Base-by-base conservation (phyloP, 352 stramenopile genomes). In the Phytophthora lateralis region DNA sequence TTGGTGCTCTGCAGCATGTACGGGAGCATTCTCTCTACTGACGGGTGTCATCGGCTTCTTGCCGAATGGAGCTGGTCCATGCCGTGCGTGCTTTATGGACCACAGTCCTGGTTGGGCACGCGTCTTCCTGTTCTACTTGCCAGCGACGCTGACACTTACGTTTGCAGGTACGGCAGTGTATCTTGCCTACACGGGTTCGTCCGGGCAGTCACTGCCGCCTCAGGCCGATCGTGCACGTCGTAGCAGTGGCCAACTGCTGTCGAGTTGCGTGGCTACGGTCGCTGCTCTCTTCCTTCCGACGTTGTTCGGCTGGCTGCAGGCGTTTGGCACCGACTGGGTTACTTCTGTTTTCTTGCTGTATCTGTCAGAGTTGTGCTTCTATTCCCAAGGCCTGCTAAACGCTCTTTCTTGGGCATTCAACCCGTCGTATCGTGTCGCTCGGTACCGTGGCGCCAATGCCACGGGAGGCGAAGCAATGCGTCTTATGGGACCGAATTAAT, bases 41-140 rank as follows among this genome's bases (percentile, higher is more conserved):
- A 85, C 73, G 1, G 75, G 80, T 26, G 77, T 89, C 11, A 78
- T 93, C 44, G 85, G 85, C 27, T 90, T 90, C 52, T 45, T 91
- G 4, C 85, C 85, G 0, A 79, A 90, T 46, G 63, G 70, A 11
- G 69, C 86, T 17, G 82, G 82, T 0, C 81, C 82, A 3, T 88
- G 79, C 51, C 73, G 73, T 47, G 46, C 67, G 1, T 89, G 79
- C 41, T 89, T 78, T 37, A 62, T 77, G 10, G 75, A 66, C 12
- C 74, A 82, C 54, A 88, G 66, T n/a, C 78, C 78, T 6, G 38
- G 60, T 7, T 90, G 80, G 80, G 76, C 73, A n/a, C 78, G 78
- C 21, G 47, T 87, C 20, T 61, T 81, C 21, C 49, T 90, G 7
- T 90, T 88, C 39, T 85, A 88, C 61, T 58, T 90, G 15, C 80